These are phyloP conservation scores for Aspergillus eucalypticola DNA, from an alignment of 2,329 filamentous ascomycete genomes.

Conservation along the genomic window DNA sequence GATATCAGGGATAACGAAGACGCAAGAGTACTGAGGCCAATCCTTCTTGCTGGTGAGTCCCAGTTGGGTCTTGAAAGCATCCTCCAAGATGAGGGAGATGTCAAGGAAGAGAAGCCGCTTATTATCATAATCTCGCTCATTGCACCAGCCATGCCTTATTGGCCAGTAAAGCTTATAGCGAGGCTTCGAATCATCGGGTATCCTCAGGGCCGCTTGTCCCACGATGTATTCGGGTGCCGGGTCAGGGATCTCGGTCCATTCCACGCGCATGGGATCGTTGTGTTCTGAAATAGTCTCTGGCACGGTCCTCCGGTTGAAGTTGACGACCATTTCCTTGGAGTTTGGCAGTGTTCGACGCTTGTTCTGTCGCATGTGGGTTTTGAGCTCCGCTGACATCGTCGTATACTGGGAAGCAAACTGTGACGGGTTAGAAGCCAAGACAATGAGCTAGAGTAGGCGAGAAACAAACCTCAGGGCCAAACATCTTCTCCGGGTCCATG, in stretches of 20 bases:
- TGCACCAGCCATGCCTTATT: slow-evolving; percentile 79
- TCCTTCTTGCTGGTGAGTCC: slow-evolving; percentile 74
- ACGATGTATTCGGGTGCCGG: slow-evolving; percentile 76
- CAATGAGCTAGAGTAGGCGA: no score
- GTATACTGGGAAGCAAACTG: slow-evolving; percentile 68
- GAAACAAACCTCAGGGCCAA: slow-evolving; percentile 74
- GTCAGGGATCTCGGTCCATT: slow-evolving; percentile 82
- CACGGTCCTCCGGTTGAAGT: slow-evolving; percentile 83
- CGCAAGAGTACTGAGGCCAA: slow-evolving; percentile 88
- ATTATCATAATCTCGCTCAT: slow-evolving; percentile 82
- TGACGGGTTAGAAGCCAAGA: slow-evolving; percentile 2
- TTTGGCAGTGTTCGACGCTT: slow-evolving; percentile 96
- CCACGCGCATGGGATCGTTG: slow-evolving; percentile 89
- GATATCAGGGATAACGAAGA: slow-evolving; percentile 94
- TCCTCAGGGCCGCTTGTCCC: slow-evolving; percentile 76
- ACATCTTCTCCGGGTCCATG: slow-evolving; percentile 71
- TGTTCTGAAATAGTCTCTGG: slow-evolving; percentile 89
- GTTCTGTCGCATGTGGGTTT: slow-evolving; percentile 85
- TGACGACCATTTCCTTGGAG: slow-evolving; percentile 91
- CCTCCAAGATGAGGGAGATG: slow-evolving; percentile 81
- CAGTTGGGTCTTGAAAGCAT: slow-evolving; percentile 81
- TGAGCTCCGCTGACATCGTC: slow-evolving; percentile 82
- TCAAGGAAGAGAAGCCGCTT: slow-evolving; percentile 82
- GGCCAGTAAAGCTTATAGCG: slow-evolving; percentile 95
- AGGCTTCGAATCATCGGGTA: slow-evolving; percentile 85